These are phyloP conservation scores for Reticulascus tulasneorum DNA, from an alignment of 2,329 filamentous ascomycete genomes.

Conservation along the genomic window DNA sequence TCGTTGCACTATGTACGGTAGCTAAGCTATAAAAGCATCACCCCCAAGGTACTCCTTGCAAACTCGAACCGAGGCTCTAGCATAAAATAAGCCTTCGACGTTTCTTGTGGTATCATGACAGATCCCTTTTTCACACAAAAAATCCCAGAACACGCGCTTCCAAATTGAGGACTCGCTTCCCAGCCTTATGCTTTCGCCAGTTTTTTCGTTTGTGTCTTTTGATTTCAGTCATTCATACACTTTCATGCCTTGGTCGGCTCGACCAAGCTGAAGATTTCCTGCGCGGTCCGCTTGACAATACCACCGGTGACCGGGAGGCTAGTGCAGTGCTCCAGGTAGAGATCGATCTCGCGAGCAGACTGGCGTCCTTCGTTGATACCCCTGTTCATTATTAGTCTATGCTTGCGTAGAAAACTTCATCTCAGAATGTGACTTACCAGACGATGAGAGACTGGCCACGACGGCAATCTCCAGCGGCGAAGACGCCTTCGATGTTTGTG, in stretches of 20 bases:
- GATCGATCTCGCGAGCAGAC: slow-evolving; percentile 85
- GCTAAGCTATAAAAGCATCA: no score
- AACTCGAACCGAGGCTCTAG: no score
- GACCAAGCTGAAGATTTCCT: slow-evolving; percentile 55
- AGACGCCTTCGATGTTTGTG: slow-evolving; percentile 84
- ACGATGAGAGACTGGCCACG: slow-evolving; percentile 94
- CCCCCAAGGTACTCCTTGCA: no score
- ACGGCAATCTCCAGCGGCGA: slow-evolving; percentile 91
- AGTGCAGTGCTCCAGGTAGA: slow-evolving; percentile 77
- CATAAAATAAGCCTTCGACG: no score
- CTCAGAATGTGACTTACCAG: slow-evolving; percentile 64
- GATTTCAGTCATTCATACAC: no score
- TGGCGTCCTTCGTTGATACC: slow-evolving; percentile 97
- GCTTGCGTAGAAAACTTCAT: not conserved
- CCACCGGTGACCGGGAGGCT: slow-evolving; percentile 86
- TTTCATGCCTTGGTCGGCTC: slow-evolving; percentile 17
- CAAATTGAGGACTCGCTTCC: no score
- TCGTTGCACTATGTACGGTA: no score
- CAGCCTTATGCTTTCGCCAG: no score
- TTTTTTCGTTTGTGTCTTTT: no score
- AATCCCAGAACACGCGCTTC: no score
- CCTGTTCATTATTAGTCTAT: slow-evolving; percentile 44
- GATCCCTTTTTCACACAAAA: no score
- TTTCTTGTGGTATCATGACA: no score
- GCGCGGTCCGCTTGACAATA: slow-evolving; percentile 79